Evolutionary conservation across 768 basidiomycete species (phyloP), one percentile per base, ranked within the genome.

Genomic region (Lactifluus subvellereus): DNA sequence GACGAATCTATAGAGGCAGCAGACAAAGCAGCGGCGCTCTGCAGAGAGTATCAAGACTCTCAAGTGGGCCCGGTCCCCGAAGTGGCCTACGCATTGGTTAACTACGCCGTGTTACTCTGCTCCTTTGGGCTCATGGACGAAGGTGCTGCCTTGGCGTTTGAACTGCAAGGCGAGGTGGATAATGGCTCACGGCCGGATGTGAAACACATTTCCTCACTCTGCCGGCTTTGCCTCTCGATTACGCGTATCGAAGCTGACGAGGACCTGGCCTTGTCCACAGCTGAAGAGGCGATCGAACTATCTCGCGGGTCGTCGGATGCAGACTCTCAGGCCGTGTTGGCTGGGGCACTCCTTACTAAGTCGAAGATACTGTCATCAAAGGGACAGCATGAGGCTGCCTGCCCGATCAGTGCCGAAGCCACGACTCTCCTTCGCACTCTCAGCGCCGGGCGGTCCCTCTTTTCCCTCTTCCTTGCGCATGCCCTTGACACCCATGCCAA

Each of bases 381-480:
- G 13, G 62, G 40, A 8, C 58, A 60, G 49, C 51, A 45, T 6
- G 58, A 64, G 2, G 8, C 14, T 27, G 62, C 58, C 7, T 27
- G 18, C 2, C 14, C 58, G 20, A 2, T 32, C 35, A 64, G 62
- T 33, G 33, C 20, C 18, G 53, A 60, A 30, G 57, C 62, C 5
- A 49, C 55, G 13, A 30, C 48, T 2, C 16, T 54, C 18, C 33
- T 64, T 33, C 62, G 58, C 14, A 43, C 30, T 42, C 40, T 59
- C 32, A 30, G 32, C 9, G 20, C 20, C 3, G 52, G 33, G 0
- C 62, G 22, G 7, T 45, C 48, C 13, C 14, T 35, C 7, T 55
- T 54, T 37, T 55, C 58, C 40, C 53, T 64, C 54, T 54, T 64
- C 58, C 62, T 51, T 0, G 62, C 54, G 1, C 53, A 59, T 50